phyloP scores from a whole-genome alignment of 139 green algal species.

The Zygnema circumcarinatum region DNA sequence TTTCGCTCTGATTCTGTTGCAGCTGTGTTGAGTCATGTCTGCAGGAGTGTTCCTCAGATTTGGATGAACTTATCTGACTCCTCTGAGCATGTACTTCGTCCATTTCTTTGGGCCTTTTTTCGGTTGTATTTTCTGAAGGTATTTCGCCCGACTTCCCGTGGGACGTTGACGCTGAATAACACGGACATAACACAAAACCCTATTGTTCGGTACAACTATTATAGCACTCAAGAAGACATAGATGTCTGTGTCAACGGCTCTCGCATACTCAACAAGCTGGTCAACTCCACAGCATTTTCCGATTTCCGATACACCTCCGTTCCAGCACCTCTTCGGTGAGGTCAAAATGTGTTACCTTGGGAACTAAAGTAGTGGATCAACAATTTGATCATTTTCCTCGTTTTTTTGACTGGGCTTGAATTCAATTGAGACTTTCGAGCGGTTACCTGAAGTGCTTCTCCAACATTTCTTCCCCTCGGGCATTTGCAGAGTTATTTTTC shows the following conservation, averaged over 20 bases:
- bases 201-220: slow-evolving; percentile 38
- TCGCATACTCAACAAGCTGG: slow-evolving; percentile 17
- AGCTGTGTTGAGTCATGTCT: background rate
- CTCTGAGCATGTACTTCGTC: background rate
- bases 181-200: slow-evolving; percentile 14
- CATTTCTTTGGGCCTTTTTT: background rate
- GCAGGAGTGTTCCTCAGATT: background rate
- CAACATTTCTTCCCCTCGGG: no score
- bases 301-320: background rate
- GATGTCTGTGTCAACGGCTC: slow-evolving; percentile 19
- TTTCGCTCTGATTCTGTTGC: background rate
- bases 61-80: background rate
- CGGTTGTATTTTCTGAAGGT: background rate
- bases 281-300: slow-evolving; percentile 10
- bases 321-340: background rate
- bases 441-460: no score
- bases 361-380: background rate
- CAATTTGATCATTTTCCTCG: background rate
- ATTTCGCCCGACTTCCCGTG: background rate
- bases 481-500: no score
- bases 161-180: background rate
- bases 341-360: background rate
- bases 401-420: background rate
- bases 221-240: slow-evolving; percentile 4
- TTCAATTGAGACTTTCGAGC: background rate